Conservation (phyloP, 352 stramenopile species). For the Elongisporangium prolatum region DNA sequence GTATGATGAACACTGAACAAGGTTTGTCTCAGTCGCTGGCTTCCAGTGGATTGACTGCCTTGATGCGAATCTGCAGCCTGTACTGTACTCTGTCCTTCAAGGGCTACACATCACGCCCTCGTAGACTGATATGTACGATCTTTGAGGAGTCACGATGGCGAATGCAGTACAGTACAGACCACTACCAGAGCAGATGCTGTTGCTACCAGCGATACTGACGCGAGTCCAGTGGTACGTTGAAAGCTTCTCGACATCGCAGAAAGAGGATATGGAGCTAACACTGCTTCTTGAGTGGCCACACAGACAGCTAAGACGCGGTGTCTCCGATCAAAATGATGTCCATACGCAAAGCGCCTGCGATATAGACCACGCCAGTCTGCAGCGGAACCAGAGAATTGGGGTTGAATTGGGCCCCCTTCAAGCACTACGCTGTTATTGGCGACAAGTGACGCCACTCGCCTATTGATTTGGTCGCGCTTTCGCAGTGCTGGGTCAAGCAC, state of each 20-base stretch:
- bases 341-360: slow-evolving; percentile 18
- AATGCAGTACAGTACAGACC: no score
- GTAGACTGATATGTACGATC: no score
- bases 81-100: no score
- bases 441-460: slow-evolving; percentile 31
- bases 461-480: slow-evolving; percentile 70
- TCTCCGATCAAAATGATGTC: slow-evolving; percentile 19
- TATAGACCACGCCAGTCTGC: slow-evolving; percentile 28
- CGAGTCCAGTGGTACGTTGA: slow-evolving; percentile 27
- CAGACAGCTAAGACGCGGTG: no score
- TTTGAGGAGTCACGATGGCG: no score
- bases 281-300: slow-evolving; percentile 42
- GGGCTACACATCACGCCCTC: no score
- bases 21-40: background rate
- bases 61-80: no score
- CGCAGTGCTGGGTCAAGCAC: slow-evolving; percentile 60
- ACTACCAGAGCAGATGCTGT: slow-evolving; percentile 38
- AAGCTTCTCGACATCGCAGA: slow-evolving; percentile 45
- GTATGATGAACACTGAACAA: no score
- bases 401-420: slow-evolving; percentile 34
- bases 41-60: background rate
- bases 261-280: slow-evolving; percentile 27
- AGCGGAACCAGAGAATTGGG: slow-evolving; percentile 22
- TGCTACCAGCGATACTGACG: slow-evolving; percentile 22
- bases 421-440: slow-evolving; percentile 16